Percentiles rank a stretch among this genome's conserved stretches.
Evolutionary conservation across 495 filamentous ascomycete genomes (phyloP).

Genomic region (Penicillium alfredii): DNA sequence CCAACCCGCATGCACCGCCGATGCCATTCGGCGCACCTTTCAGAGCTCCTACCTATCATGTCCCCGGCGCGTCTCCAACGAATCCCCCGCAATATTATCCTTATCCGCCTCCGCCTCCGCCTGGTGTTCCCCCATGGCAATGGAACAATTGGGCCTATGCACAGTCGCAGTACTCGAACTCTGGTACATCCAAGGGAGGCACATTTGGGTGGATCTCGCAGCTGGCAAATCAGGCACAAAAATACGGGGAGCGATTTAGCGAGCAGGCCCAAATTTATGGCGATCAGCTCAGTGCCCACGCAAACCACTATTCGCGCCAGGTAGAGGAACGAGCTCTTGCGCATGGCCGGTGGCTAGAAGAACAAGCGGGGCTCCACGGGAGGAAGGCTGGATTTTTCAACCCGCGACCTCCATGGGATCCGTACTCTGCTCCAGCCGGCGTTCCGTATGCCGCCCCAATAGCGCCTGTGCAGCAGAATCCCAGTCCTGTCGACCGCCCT

Average conservation of each 20-base stretch:
- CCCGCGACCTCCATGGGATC: conserved; percentile 6
- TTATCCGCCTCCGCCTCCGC: conserved; percentile 17
- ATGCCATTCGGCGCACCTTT: conserved; percentile 20
- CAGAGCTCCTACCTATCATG: conserved; percentile 6
- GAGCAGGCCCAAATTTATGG: conserved; percentile 40
- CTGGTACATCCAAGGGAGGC: conserved; percentile 23
- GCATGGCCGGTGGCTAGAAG: conserved; percentile 39
- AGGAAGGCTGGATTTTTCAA: conserved; percentile 17
- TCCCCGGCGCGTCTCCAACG: conserved; percentile 12
- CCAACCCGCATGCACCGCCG: conserved; percentile 7
- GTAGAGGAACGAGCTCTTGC: conserved; percentile 40
- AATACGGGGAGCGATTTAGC: conserved; percentile 39
- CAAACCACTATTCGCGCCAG: conserved; percentile 35
- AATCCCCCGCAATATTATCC: conserved; percentile 26
- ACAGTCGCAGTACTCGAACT: conserved; percentile 20
- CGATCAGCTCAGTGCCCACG: conserved; percentile 36
- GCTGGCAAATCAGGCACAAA: conserved; percentile 36
- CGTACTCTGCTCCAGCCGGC: no score
- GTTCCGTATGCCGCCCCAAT: neutral
- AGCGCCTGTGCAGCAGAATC: no score
- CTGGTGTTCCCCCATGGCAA: conserved; percentile 22
- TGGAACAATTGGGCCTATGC: conserved; percentile 27
- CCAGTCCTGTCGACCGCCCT: no score
- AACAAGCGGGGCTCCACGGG: conserved; percentile 30
- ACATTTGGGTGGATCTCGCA: conserved; percentile 33